Conservation (phyloP, 257 asterid species). For the Fraxinus anomala region DNA sequence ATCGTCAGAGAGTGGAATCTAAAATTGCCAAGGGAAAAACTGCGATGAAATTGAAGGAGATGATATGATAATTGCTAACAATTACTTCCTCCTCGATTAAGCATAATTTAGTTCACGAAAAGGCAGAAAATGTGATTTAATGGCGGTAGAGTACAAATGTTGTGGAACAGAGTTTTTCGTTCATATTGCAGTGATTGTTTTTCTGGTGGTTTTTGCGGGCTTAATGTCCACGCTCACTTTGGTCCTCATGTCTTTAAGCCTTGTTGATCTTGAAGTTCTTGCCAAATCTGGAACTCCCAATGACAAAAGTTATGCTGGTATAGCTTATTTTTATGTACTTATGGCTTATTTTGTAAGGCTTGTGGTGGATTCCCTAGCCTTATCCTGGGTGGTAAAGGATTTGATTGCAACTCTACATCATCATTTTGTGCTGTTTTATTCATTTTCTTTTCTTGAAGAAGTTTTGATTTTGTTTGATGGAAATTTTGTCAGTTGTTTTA, state of each 20-base stretch:
- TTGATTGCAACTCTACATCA: neutral
- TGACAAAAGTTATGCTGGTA: conserved; percentile 70
- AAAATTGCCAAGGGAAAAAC: too few species aligned
- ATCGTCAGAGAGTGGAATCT: too few species aligned
- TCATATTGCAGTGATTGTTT: conserved; percentile 53
- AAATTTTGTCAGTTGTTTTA: too few species aligned
- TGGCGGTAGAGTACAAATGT: conserved; percentile 91
- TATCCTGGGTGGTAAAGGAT: neutral
- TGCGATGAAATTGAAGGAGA: too few species aligned
- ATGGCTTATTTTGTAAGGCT: too few species aligned
- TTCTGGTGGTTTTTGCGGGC: conserved; percentile 81
- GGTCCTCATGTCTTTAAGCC: conserved; percentile 95
- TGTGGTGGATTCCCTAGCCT: too few species aligned
- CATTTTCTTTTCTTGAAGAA: too few species aligned
- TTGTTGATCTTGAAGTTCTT: conserved; percentile 96
- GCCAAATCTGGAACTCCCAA: conserved; percentile 84
- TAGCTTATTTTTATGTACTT: neutral
- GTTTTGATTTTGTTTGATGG: too few species aligned
- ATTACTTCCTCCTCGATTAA: neutral
- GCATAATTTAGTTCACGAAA: neutral
- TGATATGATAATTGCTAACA: neutral
- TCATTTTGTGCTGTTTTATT: too few species aligned
- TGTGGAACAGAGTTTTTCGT: conserved; percentile 67
- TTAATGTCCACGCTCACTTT: conserved; percentile 94
- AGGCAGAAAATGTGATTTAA: conserved; percentile 19